Evolutionary conservation across 345 rosid species (phyloP).

Genomic region (Lumnitzera racemosa): DNA sequence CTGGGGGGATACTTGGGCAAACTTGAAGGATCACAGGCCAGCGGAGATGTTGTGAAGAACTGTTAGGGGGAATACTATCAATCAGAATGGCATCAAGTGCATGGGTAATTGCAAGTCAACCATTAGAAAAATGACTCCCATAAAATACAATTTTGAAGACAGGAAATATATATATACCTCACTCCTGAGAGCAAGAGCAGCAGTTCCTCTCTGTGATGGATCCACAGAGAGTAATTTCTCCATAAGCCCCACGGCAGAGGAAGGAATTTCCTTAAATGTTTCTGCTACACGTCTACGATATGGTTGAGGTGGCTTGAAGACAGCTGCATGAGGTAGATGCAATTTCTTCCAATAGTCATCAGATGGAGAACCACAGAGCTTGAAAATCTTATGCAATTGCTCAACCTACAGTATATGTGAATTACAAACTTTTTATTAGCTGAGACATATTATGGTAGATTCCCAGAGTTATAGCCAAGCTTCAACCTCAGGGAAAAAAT

Average conservation of each 20-base stretch:
- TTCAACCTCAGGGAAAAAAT: neutral
- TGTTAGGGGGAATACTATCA: slow-evolving; percentile 15
- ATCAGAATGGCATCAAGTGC: too few relatives aligned
- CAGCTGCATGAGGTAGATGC: slow-evolving; percentile 59
- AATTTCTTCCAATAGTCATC: slow-evolving; percentile 71
- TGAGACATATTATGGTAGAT: neutral
- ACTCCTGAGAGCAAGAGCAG: slow-evolving; percentile 63
- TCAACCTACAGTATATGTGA: slow-evolving; percentile 51
- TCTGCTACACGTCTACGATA: slow-evolving; percentile 64
- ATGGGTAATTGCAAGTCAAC: neutral
- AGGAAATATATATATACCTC: slow-evolving; percentile 43
- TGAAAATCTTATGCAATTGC: slow-evolving; percentile 89
- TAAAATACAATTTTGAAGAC: neutral
- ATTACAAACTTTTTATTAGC: neutral
- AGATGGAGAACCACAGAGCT: slow-evolving; percentile 90
- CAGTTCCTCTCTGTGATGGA: slow-evolving; percentile 71
- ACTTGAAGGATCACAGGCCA: slow-evolving; percentile 84
- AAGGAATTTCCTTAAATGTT: slow-evolving; percentile 55
- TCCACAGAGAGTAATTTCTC: slow-evolving; percentile 76
- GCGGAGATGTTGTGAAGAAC: slow-evolving; percentile 68
- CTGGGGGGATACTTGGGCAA: slow-evolving; percentile 95
- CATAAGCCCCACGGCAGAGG: slow-evolving; percentile 54
- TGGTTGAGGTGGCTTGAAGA: slow-evolving; percentile 71
- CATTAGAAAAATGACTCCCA: neutral
- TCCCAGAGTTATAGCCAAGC: neutral